phyloP scores from a whole-genome alignment of 1,284 basidiomycete species.

The Chalciporus piperatoides region DNA sequence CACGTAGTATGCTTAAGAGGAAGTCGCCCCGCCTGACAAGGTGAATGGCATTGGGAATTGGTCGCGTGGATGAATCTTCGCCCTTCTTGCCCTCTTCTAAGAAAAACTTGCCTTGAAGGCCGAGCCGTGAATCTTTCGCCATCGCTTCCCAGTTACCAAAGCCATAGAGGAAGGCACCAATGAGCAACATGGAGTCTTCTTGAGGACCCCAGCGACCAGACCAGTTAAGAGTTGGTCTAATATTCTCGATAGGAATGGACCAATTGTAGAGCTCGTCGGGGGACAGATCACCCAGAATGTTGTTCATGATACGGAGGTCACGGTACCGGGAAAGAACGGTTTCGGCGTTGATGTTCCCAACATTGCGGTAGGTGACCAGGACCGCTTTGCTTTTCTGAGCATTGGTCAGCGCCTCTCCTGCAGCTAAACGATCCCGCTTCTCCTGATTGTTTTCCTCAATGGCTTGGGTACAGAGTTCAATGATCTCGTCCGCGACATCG shows the following conservation, averaged over 20 bases:
- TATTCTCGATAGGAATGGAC: conserved; percentile 86
- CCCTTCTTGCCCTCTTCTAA: conserved; percentile 94
- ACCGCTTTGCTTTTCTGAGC: conserved; percentile 95
- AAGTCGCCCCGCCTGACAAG: conserved; percentile 97
- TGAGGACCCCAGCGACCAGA: conserved; percentile 91
- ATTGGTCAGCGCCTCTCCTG: conserved; percentile 82
- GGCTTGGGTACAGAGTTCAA: conserved; percentile 81
- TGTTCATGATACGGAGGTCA: conserved; percentile 87
- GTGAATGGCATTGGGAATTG: conserved; percentile 95
- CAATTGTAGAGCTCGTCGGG: conserved; percentile 74
- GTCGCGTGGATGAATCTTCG: conserved; percentile 72
- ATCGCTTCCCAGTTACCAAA: conserved; percentile 98
- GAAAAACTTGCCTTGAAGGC: conserved; percentile 92
- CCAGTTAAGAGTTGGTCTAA: conserved; percentile 94
- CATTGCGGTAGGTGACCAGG: conserved; percentile 85
- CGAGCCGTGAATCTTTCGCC: conserved; percentile 82
- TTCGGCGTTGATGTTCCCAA: conserved; percentile 96
- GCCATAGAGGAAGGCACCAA: conserved; percentile 92
- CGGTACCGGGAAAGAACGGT: conserved; percentile 89
- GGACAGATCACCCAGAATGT: conserved; percentile 65
- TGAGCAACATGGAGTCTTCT: conserved; percentile 91
- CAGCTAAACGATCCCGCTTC: conserved; percentile 70
- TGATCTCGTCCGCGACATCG: conserved; percentile 90
- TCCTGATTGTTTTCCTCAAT: conserved; percentile 82
- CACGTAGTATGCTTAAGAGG: conserved; percentile 82